These are phyloP conservation scores for Fraxinus cuspidata DNA, from an alignment of 257 asterid species.

Conservation along the genomic window DNA sequence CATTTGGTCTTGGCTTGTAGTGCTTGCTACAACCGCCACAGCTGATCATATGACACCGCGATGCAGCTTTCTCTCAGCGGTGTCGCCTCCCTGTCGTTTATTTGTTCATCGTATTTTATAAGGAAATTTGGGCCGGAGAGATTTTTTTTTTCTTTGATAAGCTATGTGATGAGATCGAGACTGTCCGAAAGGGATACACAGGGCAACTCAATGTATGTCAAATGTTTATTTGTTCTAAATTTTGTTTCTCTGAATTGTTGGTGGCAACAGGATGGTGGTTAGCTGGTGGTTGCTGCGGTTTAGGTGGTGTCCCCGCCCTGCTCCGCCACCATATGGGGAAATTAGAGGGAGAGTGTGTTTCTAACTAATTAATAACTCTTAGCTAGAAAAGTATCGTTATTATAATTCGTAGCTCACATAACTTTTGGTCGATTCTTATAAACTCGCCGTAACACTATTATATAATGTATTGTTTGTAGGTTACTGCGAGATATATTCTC, in stretches of 20 bases:
- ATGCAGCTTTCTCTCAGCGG: conserved; percentile 84
- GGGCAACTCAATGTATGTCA: conserved; percentile 61
- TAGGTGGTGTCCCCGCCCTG: too few species aligned
- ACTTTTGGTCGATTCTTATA: too few species aligned
- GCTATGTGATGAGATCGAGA: conserved; percentile 84
- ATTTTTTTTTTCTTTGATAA: conserved; percentile 72
- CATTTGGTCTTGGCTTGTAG: conserved; percentile 67
- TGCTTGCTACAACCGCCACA: conserved; percentile 66
- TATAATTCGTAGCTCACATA: too few species aligned
- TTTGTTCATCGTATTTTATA: conserved; percentile 60
- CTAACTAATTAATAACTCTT: too few species aligned
- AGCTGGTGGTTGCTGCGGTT: too few species aligned
- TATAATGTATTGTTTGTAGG: too few species aligned
- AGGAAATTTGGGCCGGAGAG: conserved; percentile 69
- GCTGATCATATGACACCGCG: conserved; percentile 67
- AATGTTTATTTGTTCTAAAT: not conserved
- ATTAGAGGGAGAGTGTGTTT: too few species aligned
- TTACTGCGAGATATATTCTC: too few species aligned
- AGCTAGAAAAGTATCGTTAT: too few species aligned
- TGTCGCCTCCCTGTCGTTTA: conserved; percentile 65
- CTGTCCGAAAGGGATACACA: conserved; percentile 73
- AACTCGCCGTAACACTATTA: too few species aligned
- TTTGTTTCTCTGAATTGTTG: not conserved
- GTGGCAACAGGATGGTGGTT: too few species aligned
- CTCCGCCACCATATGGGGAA: too few species aligned